Percentiles rank a stretch among this genome's conserved stretches.
Evolutionary conservation across 1,284 basidiomycete species (phyloP).

Genomic region (Cutaneotrichosporon curvatum): DNA sequence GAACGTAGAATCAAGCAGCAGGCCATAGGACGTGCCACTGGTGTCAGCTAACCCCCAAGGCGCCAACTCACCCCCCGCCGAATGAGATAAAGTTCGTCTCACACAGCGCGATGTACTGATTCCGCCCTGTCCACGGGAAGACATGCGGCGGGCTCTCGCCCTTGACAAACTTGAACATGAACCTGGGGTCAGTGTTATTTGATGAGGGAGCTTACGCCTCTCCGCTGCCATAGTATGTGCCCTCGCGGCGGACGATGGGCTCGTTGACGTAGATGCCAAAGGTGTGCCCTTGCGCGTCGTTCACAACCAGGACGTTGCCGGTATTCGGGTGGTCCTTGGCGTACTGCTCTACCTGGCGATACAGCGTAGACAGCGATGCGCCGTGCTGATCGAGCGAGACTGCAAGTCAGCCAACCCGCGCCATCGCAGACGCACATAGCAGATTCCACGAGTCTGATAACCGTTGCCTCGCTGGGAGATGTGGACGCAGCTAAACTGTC

Average conservation of each 20-base stretch:
- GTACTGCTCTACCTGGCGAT: conserved; percentile 54
- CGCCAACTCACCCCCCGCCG: conserved; percentile 70
- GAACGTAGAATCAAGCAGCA: conserved; percentile 80
- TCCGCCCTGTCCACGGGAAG: conserved; percentile 82
- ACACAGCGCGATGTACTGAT: conserved; percentile 84
- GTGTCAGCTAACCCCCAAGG: neutral
- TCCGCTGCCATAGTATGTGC: conserved; percentile 71
- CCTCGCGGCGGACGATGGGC: conserved; percentile 55
- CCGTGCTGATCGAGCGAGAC: conserved; percentile 88
- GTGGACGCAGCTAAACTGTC: conserved; percentile 55
- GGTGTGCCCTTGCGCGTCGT: conserved; percentile 55
- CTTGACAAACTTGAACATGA: conserved; percentile 62
- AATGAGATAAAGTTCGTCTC: conserved; percentile 73
- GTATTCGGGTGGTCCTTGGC: conserved; percentile 31
- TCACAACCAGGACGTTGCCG: conserved; percentile 56
- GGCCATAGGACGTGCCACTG: conserved; percentile 77
- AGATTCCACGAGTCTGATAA: conserved; percentile 76
- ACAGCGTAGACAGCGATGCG: conserved; percentile 82
- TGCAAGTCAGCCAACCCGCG: conserved; percentile 12
- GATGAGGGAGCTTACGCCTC: conserved; percentile 60
- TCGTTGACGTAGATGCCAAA: conserved; percentile 82
- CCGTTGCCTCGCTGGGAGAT: conserved; percentile 71
- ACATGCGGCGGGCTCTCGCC: conserved; percentile 51
- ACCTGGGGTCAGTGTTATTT: conserved; percentile 49
- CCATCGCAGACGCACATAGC: conserved; percentile 54